Conservation (phyloP, 2,329 filamentous ascomycete genomes). For the Aureobasidium leucospermi region DNA sequence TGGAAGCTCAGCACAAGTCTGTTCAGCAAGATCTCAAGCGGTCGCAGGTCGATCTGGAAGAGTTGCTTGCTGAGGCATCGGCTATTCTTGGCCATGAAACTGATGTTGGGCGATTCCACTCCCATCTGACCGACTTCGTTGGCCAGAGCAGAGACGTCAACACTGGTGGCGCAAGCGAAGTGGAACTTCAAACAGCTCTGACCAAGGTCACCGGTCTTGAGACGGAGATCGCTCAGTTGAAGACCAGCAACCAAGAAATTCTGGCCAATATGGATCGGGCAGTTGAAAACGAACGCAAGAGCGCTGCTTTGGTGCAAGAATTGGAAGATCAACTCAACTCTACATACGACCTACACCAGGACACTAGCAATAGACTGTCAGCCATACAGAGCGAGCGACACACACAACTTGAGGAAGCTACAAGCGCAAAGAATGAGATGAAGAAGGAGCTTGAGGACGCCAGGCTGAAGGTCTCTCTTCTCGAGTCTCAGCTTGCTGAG, state of each 20-base stretch:
- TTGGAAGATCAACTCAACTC: conserved; percentile 92
- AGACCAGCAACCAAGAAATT: conserved; percentile 46
- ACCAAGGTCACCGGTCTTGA: conserved; percentile 34
- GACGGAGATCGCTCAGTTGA: conserved; percentile 38
- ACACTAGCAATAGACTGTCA: conserved; percentile 77
- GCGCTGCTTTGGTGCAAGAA: conserved; percentile 84
- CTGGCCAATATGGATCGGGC: conserved; percentile 51
- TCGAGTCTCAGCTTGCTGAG: conserved; percentile 65
- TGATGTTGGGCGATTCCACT: conserved; percentile 33
- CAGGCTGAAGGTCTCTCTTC: conserved; percentile 61
- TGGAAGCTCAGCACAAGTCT: conserved; percentile 31
- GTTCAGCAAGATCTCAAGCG: conserved; percentile 53
- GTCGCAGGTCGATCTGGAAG: conserved; percentile 52
- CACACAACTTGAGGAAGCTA: conserved; percentile 34
- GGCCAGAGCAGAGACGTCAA: conserved; percentile 29
- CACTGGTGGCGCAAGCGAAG: conserved; percentile 19
- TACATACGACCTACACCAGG: conserved; percentile 89
- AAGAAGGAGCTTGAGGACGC: conserved; percentile 68
- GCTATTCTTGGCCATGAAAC: conserved; percentile 58
- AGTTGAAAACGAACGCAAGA: conserved; percentile 72
- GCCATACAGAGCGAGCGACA: conserved; percentile 47
- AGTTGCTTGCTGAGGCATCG: conserved; percentile 57
- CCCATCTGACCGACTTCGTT: conserved; percentile 37
- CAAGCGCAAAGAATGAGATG: conserved; percentile 36
- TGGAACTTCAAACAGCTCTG: conserved; percentile 35